Conservation (phyloP, 306 rosid genomes). For the Prunus persica region Prunus_persica_NCBIv2 NC_034014.1:18474001-18474500, state of each 20-base stretch:
- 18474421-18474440: background rate
- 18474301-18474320: background rate
- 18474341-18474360: background rate
- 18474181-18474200: background rate
- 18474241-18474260: background rate
- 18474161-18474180: too few relatives aligned
- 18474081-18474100: background rate
- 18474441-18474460: background rate
- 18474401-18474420: background rate
- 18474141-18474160: too few relatives aligned
- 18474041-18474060: background rate
- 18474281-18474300: too few relatives aligned
- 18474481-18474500: too few relatives aligned
- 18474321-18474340: background rate
- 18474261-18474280: background rate
- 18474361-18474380: background rate
- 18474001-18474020: background rate
- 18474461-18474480: background rate
- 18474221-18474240: background rate
- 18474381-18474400: background rate
- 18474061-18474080: background rate
- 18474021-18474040: background rate
- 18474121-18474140: background rate
- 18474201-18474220: background rate
- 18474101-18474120: background rate